Evolutionary conservation across 495 filamentous ascomycete species (phyloP).

Genomic region (Tuber magnatum): DNA sequence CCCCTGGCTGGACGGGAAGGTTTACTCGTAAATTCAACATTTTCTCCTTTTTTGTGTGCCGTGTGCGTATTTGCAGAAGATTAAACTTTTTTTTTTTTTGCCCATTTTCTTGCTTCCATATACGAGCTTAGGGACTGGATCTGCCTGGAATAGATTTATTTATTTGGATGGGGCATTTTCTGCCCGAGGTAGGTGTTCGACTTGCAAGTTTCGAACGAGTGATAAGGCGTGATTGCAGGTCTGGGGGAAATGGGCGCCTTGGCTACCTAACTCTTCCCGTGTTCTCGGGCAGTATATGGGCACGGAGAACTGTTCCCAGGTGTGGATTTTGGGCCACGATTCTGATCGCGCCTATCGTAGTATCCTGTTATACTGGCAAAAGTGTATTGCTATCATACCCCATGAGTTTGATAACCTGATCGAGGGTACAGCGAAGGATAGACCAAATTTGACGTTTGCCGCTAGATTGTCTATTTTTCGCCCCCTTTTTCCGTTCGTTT

Average conservation of each 20-base stretch:
- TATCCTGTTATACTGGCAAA: neutral
- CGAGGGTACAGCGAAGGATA: neutral
- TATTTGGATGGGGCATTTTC: neutral
- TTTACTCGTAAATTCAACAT: neutral
- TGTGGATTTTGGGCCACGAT: neutral
- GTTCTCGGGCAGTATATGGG: neutral
- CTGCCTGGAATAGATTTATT: neutral
- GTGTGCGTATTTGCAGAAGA: neutral
- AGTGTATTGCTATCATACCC: neutral
- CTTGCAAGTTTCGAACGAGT: neutral
- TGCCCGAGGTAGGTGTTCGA: neutral
- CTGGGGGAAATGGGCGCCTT: neutral
- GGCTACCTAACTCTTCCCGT: neutral
- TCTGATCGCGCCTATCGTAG: neutral
- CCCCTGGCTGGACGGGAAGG: neutral
- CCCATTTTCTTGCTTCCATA: neutral
- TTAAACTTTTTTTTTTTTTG: neutral
- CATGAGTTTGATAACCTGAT: neutral
- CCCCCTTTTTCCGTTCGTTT: neutral
- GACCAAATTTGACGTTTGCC: neutral
- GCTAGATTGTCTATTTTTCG: neutral
- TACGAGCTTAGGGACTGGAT: neutral
- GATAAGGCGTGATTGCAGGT: neutral
- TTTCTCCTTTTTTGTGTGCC: neutral
- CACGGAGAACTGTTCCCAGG: neutral